Base-by-base conservation (phyloP, 2,329 filamentous ascomycete species). In the Cladosporium austrohemisphaericum region DNA sequence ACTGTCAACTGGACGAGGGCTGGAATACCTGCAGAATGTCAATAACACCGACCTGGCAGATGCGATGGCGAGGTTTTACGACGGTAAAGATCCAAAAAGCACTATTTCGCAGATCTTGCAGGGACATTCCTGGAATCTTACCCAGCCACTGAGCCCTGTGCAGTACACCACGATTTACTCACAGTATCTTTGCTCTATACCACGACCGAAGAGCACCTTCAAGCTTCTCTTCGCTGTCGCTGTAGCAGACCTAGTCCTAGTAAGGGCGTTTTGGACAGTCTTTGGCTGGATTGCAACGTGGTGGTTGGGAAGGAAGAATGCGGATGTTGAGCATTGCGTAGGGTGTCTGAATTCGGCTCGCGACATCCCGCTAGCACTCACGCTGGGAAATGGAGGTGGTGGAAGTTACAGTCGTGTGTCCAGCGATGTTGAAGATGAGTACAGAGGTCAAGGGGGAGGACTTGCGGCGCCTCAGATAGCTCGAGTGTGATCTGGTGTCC, bases 141-240 rank as follows among this genome's bases (percentile, higher is more conserved):
- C 26, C 2, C 32, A 47, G 14, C 43, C 32, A 22, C 18, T 37
- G 28, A 14, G n/a, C 3, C 13, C 16, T 13, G 31, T 22, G n/a
- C 18, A 32, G 11, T 14, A 36, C 8, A 38, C 44, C 10, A 47
- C 44, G 10, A 11, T 47, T 4, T 47, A 16, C 5, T 20, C 44
- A 3, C 33, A 35, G 5, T 47, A 47, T 20, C 23, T 31, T 2
- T 47, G 44, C 33, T 47, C 44, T 14, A 32, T 47, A 16, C 44
- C 33, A 20, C 16, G 13, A 20, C 20, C 10, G 7, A 47, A 47
- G 20, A 47, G 25, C 14, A 38, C 23, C 5, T 37, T 38, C 33
- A 47, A 38, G 3, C 14, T 47, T 8, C 13, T 47, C 1, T 47
- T 47, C 16, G 33, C 33, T 1, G 33, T 47, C 13, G 18, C 31